A percentile compares a stretch with the other conserved stretches of the same genome.
Conservation (phyloP, 306 rosid genomes). For the Medicago truncatula region MtrunA17r5.0-ANR NC_053045.1:40742501-40743000, state of each 20-base stretch:
- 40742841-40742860: conserved; percentile 35
- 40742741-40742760: conserved; percentile 98
- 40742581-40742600: conserved; percentile 37
- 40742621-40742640: conserved; percentile 30
- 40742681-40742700: conserved; percentile 92
- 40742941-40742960: conserved; percentile 99
- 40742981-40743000: conserved; percentile 98
- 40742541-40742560: conserved; percentile 4
- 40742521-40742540: conserved; percentile 4
- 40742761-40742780: conserved; percentile 99
- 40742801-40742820: conserved; percentile 28
- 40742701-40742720: conserved; percentile 97
- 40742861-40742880: conserved; percentile 35
- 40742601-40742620: conserved; percentile 33
- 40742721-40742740: conserved; percentile 97
- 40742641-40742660: conserved; percentile 22
- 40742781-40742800: conserved; percentile 83
- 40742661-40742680: conserved; percentile 98
- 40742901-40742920: conserved; percentile 95
- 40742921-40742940: conserved; percentile 98
- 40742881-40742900: conserved; percentile 84
- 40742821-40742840: conserved; percentile 39
- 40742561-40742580: conserved; percentile 7
- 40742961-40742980: conserved; percentile 97
- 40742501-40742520: conserved; percentile 12